A percentile compares a stretch with the other conserved stretches of the same genome.
These are phyloP conservation scores for Pouteria campechiana DNA, from an alignment of 179 eudicot species.

Conservation along the genomic window DNA sequence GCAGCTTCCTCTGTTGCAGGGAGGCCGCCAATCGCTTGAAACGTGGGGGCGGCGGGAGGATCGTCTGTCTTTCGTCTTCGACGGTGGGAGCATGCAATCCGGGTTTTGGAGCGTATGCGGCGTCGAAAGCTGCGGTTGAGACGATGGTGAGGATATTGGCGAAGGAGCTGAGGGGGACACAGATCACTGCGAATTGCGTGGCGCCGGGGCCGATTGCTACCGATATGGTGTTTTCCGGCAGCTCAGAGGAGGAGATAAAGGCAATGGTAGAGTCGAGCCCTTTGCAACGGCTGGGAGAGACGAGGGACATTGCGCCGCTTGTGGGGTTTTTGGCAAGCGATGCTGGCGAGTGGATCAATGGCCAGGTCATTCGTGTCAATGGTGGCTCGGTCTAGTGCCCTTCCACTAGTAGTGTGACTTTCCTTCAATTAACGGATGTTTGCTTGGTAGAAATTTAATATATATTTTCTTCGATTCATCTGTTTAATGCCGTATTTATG, in stretches of 20 bases:
- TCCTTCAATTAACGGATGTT: no score
- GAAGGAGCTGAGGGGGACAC: constrained; percentile 61
- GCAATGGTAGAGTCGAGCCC: constrained; percentile 24
- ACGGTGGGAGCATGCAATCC: constrained; percentile 27
- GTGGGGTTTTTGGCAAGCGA: constrained; percentile 66
- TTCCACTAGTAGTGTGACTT: no score
- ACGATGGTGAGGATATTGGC: constrained; percentile 56
- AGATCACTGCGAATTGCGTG: constrained; percentile 59
- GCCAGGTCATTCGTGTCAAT: constrained; percentile 50
- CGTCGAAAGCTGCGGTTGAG: constrained; percentile 77
- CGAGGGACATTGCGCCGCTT: constrained; percentile 38
- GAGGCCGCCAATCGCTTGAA: constrained; percentile 46
- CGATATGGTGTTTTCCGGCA: constrained; percentile 51
- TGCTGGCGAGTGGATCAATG: constrained; percentile 56
- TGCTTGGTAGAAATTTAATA: no score
- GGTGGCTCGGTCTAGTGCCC: constrained; percentile 36
- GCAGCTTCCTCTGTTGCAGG: constrained; percentile 33
- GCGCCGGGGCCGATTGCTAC: constrained; percentile 69
- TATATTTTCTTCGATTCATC: no score
- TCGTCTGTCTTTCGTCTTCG: constrained; percentile 37
- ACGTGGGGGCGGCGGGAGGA: constrained; percentile 55
- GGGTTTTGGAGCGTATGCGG: constrained; percentile 36
- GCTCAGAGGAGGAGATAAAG: constrained; percentile 31
- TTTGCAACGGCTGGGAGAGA: constrained; percentile 33
- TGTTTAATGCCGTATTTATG: no score